A percentile compares a stretch with the other conserved stretches of the same genome.
phyloP scores from a whole-genome alignment of 176 grass and related monocot genomes.

The Paspalum notatum region DNA sequence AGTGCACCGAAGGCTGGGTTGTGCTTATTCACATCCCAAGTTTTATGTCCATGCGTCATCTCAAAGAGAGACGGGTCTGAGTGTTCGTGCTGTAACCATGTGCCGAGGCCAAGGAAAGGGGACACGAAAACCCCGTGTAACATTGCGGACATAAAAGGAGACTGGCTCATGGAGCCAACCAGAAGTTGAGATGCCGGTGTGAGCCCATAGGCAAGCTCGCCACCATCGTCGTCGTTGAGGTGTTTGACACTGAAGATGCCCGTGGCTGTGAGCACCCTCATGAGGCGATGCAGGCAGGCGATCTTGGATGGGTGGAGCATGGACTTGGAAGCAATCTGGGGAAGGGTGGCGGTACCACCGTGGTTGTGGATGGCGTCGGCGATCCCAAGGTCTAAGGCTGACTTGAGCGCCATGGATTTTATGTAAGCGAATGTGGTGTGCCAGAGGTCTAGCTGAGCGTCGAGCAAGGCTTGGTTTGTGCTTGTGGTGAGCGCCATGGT shows the following conservation, averaged over 20 bases:
- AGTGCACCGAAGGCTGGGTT: neutral
- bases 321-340: neutral
- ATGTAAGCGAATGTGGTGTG: neutral
- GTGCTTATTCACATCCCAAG: constrained; percentile 13
- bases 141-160: neutral
- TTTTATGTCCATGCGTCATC: neutral
- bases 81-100: constrained; percentile 14
- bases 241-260: neutral
- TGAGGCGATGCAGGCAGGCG: constrained; percentile 13
- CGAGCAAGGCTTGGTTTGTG: neutral
- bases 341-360: neutral
- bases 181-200: constrained; percentile 34
- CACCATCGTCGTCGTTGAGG: neutral
- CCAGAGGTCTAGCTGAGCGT: constrained; percentile 41
- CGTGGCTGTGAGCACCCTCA: constrained; percentile 19
- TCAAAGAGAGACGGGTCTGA: constrained; percentile 5
- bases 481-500: neutral
- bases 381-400: neutral
- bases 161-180: neutral
- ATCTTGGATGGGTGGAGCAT: constrained; percentile 24
- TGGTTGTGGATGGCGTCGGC: constrained; percentile 34
- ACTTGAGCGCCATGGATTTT: constrained; percentile 33
- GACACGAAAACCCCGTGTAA: neutral
- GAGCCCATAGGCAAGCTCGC: constrained; percentile 15
- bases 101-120: neutral